Percentiles rank a stretch among this genome's conserved stretches.
Conservation (phyloP, 495 filamentous ascomycete species). For the Parathielavia appendiculata region DNA sequence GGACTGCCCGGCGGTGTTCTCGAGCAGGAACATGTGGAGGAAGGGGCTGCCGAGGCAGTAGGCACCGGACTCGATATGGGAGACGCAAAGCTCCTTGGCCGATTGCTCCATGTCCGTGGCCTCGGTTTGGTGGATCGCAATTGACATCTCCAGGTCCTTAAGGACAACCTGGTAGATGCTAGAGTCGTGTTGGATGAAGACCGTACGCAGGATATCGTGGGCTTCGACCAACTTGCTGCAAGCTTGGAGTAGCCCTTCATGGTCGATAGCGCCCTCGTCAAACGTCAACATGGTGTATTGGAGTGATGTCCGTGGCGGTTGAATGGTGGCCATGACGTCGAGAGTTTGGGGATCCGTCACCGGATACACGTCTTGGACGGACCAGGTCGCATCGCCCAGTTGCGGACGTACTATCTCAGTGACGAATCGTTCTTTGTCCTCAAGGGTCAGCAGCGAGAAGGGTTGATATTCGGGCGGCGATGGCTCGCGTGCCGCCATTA, state of each 20-base stretch:
- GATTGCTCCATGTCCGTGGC: neutral
- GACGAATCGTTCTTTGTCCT: slow-evolving; percentile 3
- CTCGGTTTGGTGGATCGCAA: slow-evolving; percentile 44
- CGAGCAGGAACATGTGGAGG: slow-evolving; percentile 56
- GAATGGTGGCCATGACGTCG: slow-evolving; percentile 56
- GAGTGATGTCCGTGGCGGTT: slow-evolving; percentile 43
- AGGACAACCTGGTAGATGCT: slow-evolving; percentile 28
- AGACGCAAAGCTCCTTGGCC: slow-evolving; percentile 46
- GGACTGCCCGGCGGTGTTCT: slow-evolving; percentile 41
- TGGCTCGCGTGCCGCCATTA: neutral
- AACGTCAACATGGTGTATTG: slow-evolving; percentile 40
- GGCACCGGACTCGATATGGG: slow-evolving; percentile 50
- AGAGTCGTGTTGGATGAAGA: slow-evolving; percentile 47
- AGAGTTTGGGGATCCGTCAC: slow-evolving; percentile 47
- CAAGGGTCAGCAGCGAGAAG: slow-evolving; percentile 14
- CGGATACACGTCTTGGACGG: slow-evolving; percentile 20
- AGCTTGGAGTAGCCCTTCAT: slow-evolving; percentile 26
- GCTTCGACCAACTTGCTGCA: slow-evolving; percentile 45
- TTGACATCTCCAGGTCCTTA: slow-evolving; percentile 50
- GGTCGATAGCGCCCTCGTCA: slow-evolving; percentile 28
- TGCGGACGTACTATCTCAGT: slow-evolving; percentile 10
- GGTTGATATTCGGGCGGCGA: neutral
- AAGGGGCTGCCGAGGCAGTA: slow-evolving; percentile 51
- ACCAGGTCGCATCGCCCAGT: slow-evolving; percentile 16
- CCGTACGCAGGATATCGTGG: slow-evolving; percentile 65